These are phyloP conservation scores for Penstemon eatonii DNA, from an alignment of 257 asterid genomes.

Conservation along the genomic window DNA sequence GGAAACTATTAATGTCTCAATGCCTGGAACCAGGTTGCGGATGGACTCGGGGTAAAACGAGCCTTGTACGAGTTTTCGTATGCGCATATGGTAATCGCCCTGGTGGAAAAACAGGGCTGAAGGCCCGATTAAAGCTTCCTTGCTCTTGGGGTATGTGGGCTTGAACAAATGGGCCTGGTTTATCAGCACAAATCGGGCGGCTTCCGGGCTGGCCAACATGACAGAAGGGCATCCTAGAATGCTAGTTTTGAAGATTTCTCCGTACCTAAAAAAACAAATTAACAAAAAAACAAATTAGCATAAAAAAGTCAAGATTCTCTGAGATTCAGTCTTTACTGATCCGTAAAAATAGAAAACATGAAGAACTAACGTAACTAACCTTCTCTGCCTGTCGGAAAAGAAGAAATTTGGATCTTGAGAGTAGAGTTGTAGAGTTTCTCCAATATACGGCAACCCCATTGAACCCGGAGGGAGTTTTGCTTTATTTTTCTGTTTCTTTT, in stretches of 20 bases:
- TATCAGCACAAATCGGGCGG: constrained; percentile 76
- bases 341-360: neutral
- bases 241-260: constrained; percentile 81
- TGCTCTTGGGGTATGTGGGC: constrained; percentile 88
- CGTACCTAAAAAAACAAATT: constrained; percentile 45
- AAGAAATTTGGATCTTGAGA: constrained; percentile 73
- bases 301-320: no score
- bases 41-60: constrained; percentile 58
- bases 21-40: constrained; percentile 44
- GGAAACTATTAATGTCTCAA: constrained; percentile 44
- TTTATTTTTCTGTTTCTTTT: constrained; percentile 16
- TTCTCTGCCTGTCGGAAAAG: constrained; percentile 48
- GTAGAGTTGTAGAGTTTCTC: constrained; percentile 84
- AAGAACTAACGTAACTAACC: constrained; percentile 35
- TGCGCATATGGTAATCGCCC: constrained; percentile 69
- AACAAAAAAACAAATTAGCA: neutral
- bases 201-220: constrained; percentile 88
- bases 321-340: no score
- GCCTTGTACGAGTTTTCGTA: constrained; percentile 63
- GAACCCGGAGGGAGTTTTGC: constrained; percentile 82
- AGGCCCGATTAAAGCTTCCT: constrained; percentile 72
- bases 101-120: constrained; percentile 82
- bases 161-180: constrained; percentile 68
- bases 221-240: constrained; percentile 81
- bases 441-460: constrained; percentile 83